Base-by-base conservation (phyloP, 345 rosid genomes). In the Gossypium longicalyx region DNA sequence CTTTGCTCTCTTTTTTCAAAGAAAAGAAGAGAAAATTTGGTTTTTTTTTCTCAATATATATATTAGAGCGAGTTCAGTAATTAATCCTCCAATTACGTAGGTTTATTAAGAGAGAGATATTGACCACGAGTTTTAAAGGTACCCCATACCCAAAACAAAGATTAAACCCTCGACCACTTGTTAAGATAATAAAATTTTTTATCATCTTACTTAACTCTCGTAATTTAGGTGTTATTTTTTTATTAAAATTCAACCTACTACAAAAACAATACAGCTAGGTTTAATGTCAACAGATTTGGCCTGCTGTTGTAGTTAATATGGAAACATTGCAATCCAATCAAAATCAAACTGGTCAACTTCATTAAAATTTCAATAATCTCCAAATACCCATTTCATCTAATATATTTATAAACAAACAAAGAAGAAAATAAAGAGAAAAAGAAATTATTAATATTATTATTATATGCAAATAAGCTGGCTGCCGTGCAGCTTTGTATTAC, bases 211-310 rank as follows among this genome's bases (percentile, higher is more conserved):
- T 5, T 34, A 34, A 34, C 1, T 34, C 41, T 0, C 1, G 41
- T 34, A 4, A 6, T 5, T 34, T 34, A 0, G 0, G 41, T 34
- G 1, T 34, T 34, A 4, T 4, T 5, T 34, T 68, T 16, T 25
- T 48, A 57, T 22, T 22, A 57, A 57, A 23, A 13, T 15, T 48
- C 43, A 60, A 72, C 67, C 67, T 12, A 43, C 75, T 25, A 45
- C 19, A 5, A 64, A 67, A 23, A 10, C 12, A 22, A 9, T 3
- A 57, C 9, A 13, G 68, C 78, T 23, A 68, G 77, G 74, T 65
- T 67, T 77, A 73, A 43, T 77, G 79, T 77, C 82, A 83, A 76
- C 57, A 61, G 45, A 51, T 47, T 73, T 60, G 78, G 79, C 73
- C 53, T 77, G 64, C 47, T 79, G 56, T 66, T 62, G 34, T 64